These are phyloP conservation scores for Monilinia vaccinii-corymbosi DNA, from an alignment of 2,329 filamentous ascomycete species.

Conservation along the genomic window DNA sequence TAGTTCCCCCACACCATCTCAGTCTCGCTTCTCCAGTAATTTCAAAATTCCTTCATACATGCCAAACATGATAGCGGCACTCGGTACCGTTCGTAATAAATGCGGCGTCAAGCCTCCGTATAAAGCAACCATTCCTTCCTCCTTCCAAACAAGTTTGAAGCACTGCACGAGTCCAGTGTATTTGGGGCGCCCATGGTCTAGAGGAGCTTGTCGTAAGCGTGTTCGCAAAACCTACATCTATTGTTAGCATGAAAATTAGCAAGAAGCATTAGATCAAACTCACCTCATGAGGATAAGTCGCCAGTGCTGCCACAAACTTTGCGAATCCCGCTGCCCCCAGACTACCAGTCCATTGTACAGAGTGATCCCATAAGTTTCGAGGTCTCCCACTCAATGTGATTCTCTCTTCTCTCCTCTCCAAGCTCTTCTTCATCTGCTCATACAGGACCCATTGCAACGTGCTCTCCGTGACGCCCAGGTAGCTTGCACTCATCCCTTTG, in stretches of 20 bases:
- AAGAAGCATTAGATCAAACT: slow-evolving; percentile 18
- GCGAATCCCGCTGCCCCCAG: slow-evolving; percentile 70
- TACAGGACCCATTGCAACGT: slow-evolving; percentile 92
- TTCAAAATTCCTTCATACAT: slow-evolving; percentile 48
- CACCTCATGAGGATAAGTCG: slow-evolving; percentile 91
- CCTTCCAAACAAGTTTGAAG: slow-evolving; percentile 77
- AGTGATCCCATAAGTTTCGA: slow-evolving; percentile 63
- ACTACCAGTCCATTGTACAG: slow-evolving; percentile 71
- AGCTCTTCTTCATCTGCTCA: slow-evolving; percentile 76
- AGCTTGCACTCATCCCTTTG: slow-evolving; percentile 83
- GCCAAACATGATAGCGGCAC: slow-evolving; percentile 92
- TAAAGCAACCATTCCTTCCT: slow-evolving; percentile 76
- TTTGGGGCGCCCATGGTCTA: slow-evolving; percentile 60
- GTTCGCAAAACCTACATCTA: slow-evolving; percentile 62
- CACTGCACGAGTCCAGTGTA: slow-evolving; percentile 86
- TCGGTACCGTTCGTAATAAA: slow-evolving; percentile 82
- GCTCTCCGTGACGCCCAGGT: slow-evolving; percentile 82
- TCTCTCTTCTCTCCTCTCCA: slow-evolving; percentile 54
- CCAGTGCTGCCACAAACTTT: slow-evolving; percentile 74
- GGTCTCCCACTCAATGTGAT: slow-evolving; percentile 49
- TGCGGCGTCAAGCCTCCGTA: slow-evolving; percentile 91
- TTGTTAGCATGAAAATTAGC: slow-evolving; percentile 5
- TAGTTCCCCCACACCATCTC: background rate
- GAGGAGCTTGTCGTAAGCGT: slow-evolving; percentile 75
- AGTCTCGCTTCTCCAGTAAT: slow-evolving; percentile 24